A percentile compares a stretch with the other conserved stretches of the same genome.
These are phyloP conservation scores for Takashimella tepidaria DNA, from an alignment of 1,284 basidiomycete genomes.

Conservation along the genomic window DNA sequence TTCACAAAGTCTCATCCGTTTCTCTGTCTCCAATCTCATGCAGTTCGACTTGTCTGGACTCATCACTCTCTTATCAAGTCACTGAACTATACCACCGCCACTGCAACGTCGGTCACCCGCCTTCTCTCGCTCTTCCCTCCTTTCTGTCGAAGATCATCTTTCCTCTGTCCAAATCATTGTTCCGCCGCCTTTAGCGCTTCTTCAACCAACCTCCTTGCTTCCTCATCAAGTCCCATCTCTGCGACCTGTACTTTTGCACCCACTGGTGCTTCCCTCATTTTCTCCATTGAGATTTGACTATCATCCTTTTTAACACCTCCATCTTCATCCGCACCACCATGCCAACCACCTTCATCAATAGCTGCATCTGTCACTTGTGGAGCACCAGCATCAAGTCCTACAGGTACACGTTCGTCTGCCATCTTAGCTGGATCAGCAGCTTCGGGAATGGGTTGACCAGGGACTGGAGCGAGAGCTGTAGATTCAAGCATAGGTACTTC, in stretches of 20 bases:
- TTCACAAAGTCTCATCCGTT: no score
- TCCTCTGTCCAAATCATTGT: background rate
- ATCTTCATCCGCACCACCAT: constrained; percentile 46
- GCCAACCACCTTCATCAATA: constrained; percentile 45
- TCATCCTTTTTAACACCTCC: constrained; percentile 5
- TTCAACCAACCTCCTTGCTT: constrained; percentile 32
- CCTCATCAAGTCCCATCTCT: constrained; percentile 39
- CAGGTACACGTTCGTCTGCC: constrained; percentile 43
- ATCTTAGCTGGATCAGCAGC: constrained; percentile 11
- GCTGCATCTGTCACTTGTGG: constrained; percentile 38
- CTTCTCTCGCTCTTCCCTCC: no score
- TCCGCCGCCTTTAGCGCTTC: constrained; percentile 18
- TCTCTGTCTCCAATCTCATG: no score
- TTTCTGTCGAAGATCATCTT: no score
- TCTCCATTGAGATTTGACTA: constrained; percentile 1
- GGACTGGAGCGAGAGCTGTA: constrained; percentile 16
- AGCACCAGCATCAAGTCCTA: constrained; percentile 45
- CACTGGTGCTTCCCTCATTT: constrained; percentile 13
- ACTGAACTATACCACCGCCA: no score
- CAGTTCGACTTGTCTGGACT: no score
- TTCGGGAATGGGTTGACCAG: constrained; percentile 4
- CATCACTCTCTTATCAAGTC: no score
- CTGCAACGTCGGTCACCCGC: no score
- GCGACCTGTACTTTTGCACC: constrained; percentile 21
- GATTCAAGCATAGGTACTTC: constrained; percentile 42